These are phyloP conservation scores for Staphylotrichum tortipilum DNA, from an alignment of 495 filamentous ascomycete species.

Conservation along the genomic window DNA sequence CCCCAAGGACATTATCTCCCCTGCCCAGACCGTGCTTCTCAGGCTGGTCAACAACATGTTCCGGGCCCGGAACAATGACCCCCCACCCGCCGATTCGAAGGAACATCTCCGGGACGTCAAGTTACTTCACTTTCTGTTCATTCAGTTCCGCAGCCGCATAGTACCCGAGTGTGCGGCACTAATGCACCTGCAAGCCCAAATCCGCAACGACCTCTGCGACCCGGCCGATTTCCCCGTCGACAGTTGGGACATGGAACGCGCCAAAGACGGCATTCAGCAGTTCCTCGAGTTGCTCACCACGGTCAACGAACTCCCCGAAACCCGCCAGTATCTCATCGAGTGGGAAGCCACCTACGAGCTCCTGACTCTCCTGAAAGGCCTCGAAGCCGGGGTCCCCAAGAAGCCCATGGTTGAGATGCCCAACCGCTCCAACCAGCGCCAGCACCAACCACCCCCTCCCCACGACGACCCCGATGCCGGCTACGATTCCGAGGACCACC, in stretches of 20 bases:
- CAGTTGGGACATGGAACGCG: slow-evolving; percentile 93
- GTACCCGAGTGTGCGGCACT: slow-evolving; percentile 88
- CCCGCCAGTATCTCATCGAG: slow-evolving; percentile 61
- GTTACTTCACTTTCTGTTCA: slow-evolving; percentile 81
- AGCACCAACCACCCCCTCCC: slow-evolving; percentile 7
- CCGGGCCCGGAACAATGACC: slow-evolving; percentile 54
- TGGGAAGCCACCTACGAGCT: slow-evolving; percentile 86
- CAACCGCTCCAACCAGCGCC: slow-evolving; percentile 11
- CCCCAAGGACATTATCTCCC: slow-evolving; percentile 90
- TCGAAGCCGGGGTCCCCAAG: slow-evolving; percentile 77
- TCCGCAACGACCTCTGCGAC: slow-evolving; percentile 44
- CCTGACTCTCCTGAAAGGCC: slow-evolving; percentile 71
- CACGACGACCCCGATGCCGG: slow-evolving; percentile 24
- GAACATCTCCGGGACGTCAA: slow-evolving; percentile 43
- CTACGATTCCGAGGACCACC: slow-evolving; percentile 37
- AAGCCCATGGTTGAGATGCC: slow-evolving; percentile 28
- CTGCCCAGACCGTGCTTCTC: slow-evolving; percentile 84
- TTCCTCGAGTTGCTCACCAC: slow-evolving; percentile 93
- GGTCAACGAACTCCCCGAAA: slow-evolving; percentile 59
- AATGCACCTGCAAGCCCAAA: slow-evolving; percentile 87
- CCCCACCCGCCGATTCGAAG: slow-evolving; percentile 42
- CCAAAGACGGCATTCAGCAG: slow-evolving; percentile 74
- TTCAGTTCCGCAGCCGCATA: slow-evolving; percentile 81
- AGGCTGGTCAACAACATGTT: slow-evolving; percentile 86
- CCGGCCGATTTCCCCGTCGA: slow-evolving; percentile 83